Conservation (phyloP, 2,329 filamentous ascomycete genomes). For the Colletotrichum sp. region DNA sequence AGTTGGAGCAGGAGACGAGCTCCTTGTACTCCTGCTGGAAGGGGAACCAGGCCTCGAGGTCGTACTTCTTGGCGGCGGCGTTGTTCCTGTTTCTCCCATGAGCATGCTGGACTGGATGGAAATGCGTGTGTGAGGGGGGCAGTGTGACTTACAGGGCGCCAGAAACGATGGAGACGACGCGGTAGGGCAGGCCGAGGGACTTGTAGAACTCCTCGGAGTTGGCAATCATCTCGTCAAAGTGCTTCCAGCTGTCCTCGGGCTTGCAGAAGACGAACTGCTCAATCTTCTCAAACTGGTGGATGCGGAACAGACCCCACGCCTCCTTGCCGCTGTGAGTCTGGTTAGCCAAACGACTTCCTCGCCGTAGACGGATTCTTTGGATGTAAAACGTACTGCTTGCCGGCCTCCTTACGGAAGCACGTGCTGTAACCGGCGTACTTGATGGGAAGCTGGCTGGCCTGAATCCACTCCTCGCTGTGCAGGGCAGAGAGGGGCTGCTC, state of each 20-base stretch:
- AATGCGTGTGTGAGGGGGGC: neutral
- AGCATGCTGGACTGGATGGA: neutral
- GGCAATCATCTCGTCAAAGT: constrained; percentile 91
- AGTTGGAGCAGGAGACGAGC: constrained; percentile 96
- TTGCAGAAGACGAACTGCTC: constrained; percentile 83
- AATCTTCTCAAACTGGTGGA: constrained; percentile 97
- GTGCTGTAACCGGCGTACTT: constrained; percentile 93
- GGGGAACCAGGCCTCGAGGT: constrained; percentile 95
- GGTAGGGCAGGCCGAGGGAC: constrained; percentile 86
- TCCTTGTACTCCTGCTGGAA: constrained; percentile 99
- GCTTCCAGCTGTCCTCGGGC: constrained; percentile 90
- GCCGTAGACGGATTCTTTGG: rapidly evolving
- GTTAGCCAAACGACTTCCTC: neutral
- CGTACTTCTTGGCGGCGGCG: constrained; percentile 88
- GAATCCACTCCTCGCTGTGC: constrained; percentile 93
- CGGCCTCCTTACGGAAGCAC: constrained; percentile 95
- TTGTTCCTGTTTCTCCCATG: constrained; percentile 35
- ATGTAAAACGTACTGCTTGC: constrained; percentile 65
- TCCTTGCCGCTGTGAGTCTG: constrained; percentile 64
- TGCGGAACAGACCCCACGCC: constrained; percentile 97
- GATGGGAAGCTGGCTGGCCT: constrained; percentile 83
- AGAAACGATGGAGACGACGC: constrained; percentile 93
- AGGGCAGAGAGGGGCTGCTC: constrained; percentile 95
- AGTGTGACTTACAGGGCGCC: constrained; percentile 66
- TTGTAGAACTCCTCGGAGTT: constrained; percentile 96